phyloP scores from a whole-genome alignment of 2,329 filamentous ascomycete species.

The Hymenoscyphus repandus region DNA sequence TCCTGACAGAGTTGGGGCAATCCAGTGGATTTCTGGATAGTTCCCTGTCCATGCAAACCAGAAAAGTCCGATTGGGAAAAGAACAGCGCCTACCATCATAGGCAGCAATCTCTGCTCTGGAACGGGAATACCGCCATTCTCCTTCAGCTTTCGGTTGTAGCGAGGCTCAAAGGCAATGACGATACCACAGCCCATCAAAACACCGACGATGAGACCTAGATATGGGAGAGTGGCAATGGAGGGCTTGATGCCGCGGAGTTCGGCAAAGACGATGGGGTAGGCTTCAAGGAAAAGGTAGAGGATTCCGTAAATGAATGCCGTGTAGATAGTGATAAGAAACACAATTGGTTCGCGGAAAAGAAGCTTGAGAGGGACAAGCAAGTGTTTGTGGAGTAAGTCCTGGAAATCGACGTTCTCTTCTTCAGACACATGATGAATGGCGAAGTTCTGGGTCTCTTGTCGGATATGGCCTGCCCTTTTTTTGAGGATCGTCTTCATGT shows the following conservation, averaged over 20 bases:
- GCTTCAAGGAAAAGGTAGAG: slow-evolving; percentile 36
- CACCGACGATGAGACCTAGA: slow-evolving; percentile 33
- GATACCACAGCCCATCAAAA: slow-evolving; percentile 22
- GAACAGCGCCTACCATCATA: slow-evolving; percentile 36
- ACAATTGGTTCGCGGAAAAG: slow-evolving; percentile 59
- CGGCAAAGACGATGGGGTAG: slow-evolving; percentile 40
- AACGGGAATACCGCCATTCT: slow-evolving; percentile 28
- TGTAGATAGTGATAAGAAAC: slow-evolving; percentile 47
- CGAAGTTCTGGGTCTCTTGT: slow-evolving; percentile 31
- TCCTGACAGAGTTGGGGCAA: slow-evolving; percentile 31
- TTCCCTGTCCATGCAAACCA: slow-evolving; percentile 36
- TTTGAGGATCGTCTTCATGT: slow-evolving; percentile 41
- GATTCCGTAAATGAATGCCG: slow-evolving; percentile 46
- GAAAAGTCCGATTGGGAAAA: slow-evolving; percentile 32
- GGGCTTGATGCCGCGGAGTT: slow-evolving; percentile 32
- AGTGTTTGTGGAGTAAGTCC: slow-evolving; percentile 26
- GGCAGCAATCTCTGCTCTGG: slow-evolving; percentile 36
- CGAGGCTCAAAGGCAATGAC: slow-evolving; percentile 29
- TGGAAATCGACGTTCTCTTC: slow-evolving; percentile 37
- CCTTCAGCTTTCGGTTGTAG: slow-evolving; percentile 29
- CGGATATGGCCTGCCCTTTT: slow-evolving; percentile 42
- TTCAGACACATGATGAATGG: slow-evolving; percentile 29
- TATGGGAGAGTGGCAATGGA: slow-evolving; percentile 37
- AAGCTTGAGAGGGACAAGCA: slow-evolving; percentile 45
- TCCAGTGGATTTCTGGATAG: slow-evolving; percentile 17